Percentiles rank a stretch among this genome's conserved stretches.
Conservation (phyloP, 805 yeast genomes). For the Wickerhamomyces subpelliculosus region DNA sequence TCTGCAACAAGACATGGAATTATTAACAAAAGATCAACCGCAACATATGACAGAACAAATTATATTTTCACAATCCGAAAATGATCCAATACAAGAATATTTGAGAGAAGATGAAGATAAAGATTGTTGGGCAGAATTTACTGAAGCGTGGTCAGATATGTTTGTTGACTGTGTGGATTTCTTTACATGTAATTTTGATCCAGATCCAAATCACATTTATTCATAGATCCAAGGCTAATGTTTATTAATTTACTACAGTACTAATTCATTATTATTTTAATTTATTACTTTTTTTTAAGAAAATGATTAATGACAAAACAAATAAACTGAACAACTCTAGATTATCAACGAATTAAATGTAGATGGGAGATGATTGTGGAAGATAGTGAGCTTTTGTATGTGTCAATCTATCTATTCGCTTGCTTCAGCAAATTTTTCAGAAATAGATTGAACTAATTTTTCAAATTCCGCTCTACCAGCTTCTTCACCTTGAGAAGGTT, state of each 20-base stretch:
- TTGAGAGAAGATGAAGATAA: slow-evolving; percentile 3
- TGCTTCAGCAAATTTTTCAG: slow-evolving; percentile 93
- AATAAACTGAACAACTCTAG: not conserved
- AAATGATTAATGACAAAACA: not conserved
- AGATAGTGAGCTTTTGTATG: too few species aligned
- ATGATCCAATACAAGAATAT: too few species aligned
- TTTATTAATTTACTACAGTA: not conserved
- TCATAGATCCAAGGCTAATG: too few species aligned
- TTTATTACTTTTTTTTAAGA: too few species aligned
- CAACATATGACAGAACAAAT: too few species aligned
- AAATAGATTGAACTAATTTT: slow-evolving; percentile 62
- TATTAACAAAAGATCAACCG: too few species aligned
- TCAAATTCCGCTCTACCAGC: slow-evolving; percentile 74
- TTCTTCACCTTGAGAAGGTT: slow-evolving; percentile 86
- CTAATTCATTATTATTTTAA: too few species aligned
- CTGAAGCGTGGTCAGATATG: not conserved
- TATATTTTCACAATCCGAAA: not conserved
- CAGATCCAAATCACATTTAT: too few species aligned
- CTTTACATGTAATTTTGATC: not conserved
- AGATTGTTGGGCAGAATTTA: slow-evolving; percentile 3
- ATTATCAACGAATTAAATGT: too few species aligned
- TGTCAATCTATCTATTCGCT: slow-evolving; percentile 52
- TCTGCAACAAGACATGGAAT: too few species aligned
- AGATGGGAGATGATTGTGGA: too few species aligned
- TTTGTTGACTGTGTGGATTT: not conserved